Evolutionary conservation across 768 basidiomycete species (phyloP).

Genomic region (Psilocybe sp.): DNA sequence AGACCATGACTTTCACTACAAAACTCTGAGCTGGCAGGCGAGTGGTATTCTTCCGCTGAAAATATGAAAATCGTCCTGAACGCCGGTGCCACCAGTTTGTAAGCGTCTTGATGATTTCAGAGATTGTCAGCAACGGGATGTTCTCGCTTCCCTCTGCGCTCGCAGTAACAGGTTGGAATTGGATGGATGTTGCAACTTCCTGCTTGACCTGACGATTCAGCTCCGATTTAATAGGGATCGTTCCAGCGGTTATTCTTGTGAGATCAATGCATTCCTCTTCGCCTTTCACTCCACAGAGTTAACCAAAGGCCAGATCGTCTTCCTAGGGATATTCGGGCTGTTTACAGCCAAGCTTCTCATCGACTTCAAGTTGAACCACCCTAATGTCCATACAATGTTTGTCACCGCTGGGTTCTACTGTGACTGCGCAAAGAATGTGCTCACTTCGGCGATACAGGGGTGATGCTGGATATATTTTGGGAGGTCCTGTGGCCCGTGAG

Average conservation of each 20-base stretch:
- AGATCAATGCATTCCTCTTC: background rate
- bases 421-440: background rate
- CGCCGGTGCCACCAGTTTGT: background rate
- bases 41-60: background rate
- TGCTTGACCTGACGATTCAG: background rate
- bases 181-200: background rate
- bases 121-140: slow-evolving; percentile 8
- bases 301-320: background rate
- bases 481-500: slow-evolving; percentile 3
- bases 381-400: slow-evolving; percentile 8
- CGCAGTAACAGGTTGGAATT: slow-evolving; percentile 5
- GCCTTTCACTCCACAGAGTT: background rate
- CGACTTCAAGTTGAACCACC: slow-evolving; percentile 9
- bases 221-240: background rate
- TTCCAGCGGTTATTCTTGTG: slow-evolving; percentile 8
- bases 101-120: slow-evolving; percentile 5
- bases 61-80: background rate
- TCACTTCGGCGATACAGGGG: background rate
- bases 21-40: slow-evolving; percentile 8
- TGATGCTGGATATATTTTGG: slow-evolving; percentile 6
- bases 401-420: background rate
- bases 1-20: slow-evolving; percentile 6
- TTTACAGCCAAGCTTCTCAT: slow-evolving; percentile 8
- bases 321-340: slow-evolving; percentile 8
- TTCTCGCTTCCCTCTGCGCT: slow-evolving; percentile 7